Conservation (phyloP, 352 stramenopile species). For the Globisporangium canariense region DNA sequence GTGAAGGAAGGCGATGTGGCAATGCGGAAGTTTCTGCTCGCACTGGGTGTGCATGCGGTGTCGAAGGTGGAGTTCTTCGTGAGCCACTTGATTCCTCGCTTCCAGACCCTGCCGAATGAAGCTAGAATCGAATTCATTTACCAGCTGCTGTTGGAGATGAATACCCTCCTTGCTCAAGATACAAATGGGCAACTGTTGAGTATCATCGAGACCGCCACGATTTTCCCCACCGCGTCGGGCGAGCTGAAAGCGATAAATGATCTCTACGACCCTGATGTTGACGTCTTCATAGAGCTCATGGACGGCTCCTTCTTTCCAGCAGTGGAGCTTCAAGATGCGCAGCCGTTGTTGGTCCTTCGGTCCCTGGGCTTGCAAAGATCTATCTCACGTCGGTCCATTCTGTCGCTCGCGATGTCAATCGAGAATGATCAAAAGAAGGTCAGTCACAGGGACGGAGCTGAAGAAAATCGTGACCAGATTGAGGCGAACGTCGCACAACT, state of each 20-base stretch:
- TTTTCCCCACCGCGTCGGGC: conserved; percentile 57
- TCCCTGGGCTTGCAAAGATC: conserved; percentile 63
- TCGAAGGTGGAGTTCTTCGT: conserved; percentile 52
- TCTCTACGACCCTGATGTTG: conserved; percentile 70
- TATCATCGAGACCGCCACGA: conserved; percentile 43
- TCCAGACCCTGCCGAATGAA: conserved; percentile 29
- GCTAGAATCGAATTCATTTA: conserved; percentile 38
- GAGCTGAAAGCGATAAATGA: conserved; percentile 55
- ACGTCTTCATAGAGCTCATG: conserved; percentile 68
- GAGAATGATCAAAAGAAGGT: conserved; percentile 51
- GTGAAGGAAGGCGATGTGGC: conserved; percentile 39
- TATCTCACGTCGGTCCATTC: conserved; percentile 60
- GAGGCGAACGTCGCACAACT: conserved; percentile 24
- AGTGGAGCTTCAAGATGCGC: conserved; percentile 49
- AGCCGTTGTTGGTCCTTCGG: conserved; percentile 48
- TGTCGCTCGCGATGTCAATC: conserved; percentile 55
- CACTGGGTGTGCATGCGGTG: conserved; percentile 32
- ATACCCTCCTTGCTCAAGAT: conserved; percentile 36
- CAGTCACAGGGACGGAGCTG: conserved; percentile 2
- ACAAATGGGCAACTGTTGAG: conserved; percentile 33
- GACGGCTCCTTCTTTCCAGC: conserved; percentile 67
- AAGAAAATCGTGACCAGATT: conserved; percentile 14
- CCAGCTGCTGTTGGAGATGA: conserved; percentile 42
- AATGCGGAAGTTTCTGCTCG: conserved; percentile 26
- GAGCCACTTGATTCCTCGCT: conserved; percentile 46